phyloP scores from a whole-genome alignment of 495 filamentous ascomycete genomes.

The Annulohypoxylon nitens region DNA sequence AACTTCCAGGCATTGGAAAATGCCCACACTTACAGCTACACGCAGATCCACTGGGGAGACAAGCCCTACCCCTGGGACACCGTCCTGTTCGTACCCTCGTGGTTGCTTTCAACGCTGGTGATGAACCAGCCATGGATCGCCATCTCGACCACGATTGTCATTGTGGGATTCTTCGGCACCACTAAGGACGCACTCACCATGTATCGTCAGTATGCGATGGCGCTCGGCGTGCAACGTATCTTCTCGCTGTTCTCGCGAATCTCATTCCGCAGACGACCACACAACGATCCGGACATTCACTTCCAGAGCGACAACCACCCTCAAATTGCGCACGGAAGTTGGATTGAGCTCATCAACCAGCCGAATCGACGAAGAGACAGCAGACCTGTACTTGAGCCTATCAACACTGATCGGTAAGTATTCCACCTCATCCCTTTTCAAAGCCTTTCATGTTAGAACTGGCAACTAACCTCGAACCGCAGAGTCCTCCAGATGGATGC shows the following conservation, averaged over 20 bases:
- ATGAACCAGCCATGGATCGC: constrained; percentile 77
- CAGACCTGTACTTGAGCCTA: not conserved
- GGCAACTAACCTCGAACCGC: not conserved
- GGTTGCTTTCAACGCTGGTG: constrained; percentile 57
- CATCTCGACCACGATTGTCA: constrained; percentile 68
- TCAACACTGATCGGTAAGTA: constrained; percentile 14
- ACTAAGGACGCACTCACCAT: constrained; percentile 80
- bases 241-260: constrained; percentile 44
- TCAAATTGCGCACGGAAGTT: constrained; percentile 7
- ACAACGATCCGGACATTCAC: constrained; percentile 40
- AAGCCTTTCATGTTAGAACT: not conserved
- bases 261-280: constrained; percentile 49
- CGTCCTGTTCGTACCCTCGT: constrained; percentile 72
- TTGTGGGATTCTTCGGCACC: constrained; percentile 85
- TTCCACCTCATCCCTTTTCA: not conserved
- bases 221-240: constrained; percentile 62
- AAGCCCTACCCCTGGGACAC: constrained; percentile 64
- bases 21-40: constrained; percentile 64
- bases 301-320: not conserved
- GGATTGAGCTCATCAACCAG: constrained; percentile 15
- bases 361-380: not conserved
- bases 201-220: constrained; percentile 71
- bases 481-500: not conserved
- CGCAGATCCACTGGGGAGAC: constrained; percentile 51
- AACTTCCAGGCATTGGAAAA: constrained; percentile 65